Evolutionary conservation across 306 rosid genomes (phyloP), one percentile per base, ranked within the genome.

Genomic region (Mimosa pudica): DNA sequence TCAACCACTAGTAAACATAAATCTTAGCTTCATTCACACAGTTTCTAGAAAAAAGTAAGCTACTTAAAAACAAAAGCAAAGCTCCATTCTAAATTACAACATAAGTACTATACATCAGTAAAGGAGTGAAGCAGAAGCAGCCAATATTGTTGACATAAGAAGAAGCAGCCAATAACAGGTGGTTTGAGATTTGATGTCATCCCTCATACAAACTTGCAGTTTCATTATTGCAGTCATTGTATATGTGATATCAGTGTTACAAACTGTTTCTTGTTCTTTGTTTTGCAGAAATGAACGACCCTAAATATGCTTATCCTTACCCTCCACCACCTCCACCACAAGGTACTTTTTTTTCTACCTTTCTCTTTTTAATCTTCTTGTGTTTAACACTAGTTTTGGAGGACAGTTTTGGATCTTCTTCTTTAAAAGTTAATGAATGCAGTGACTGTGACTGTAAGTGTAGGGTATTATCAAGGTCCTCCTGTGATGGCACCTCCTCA

Each of bases 401-500:
- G 20, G 62, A 58, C 14, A 60, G 36, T 60, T 8, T 60, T 20
- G 35, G 36, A 20, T 60, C 65, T 60, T 60, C 64, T 20, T 58
- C 71, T 66, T 41, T 32, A 7, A 24, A 24, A 65, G 44, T 35
- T 52, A 6, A 18, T 67, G 2, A 6, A 18, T 67, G 2, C 52
- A 10, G 52, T 55, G 42, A 63, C 44, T 48, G 52, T 70, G 33
- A 44, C 6, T 54, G 7, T 4, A 16, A 11, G 54, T 52, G 2
- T 38, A 90, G 98, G 97, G 71, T 90, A 94, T 72, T 94, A 94
- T 83, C 96, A 90, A 86, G 98, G 94, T 60, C 98, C 96, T 71
- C 97, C 98, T 1, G 96, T 94, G 63, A 73, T 87, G 97, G 97
- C 97, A 73, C 97, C 96, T 42, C 98, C 97, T 18, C 97, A 93